Base-by-base conservation (phyloP, 2,329 filamentous ascomycete genomes). In the Cryphonectria naterciae region DNA sequence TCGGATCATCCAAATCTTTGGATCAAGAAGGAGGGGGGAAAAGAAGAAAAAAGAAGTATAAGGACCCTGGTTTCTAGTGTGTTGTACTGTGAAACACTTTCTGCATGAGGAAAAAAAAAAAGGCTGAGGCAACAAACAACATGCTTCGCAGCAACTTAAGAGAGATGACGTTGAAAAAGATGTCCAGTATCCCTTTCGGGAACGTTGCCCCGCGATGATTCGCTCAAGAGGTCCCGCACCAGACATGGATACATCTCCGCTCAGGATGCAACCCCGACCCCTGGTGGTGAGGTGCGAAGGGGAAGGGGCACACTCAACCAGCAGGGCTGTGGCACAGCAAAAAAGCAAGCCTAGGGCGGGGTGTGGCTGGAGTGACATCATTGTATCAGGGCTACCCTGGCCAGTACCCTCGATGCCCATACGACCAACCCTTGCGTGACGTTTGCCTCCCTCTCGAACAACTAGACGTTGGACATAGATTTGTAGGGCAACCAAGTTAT, bases 341-440 rank as follows among this genome's bases (percentile, higher is more conserved):
- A 7, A 35, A 61, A 15, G 56, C 19, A 19, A 13, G 58, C 32
- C 8, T 61, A 32, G 32, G 56, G 13, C 15, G 25, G 39, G 32
- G 37, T 66, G 68, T 69, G 68, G 62, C 68, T 60, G 54, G 28
- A 19, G 65, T 69, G 68, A 69, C 68, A 69, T 69, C 68, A 69
- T 54, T 35, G n/a, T n/a, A 39, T 6, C 68, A 66, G 56, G 22
- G 28, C 13, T 25, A 19, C 61, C 64, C 58, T 28, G 10, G 4
- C 58, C 15, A 61, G 25, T 13, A 8, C 13, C 25, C 13, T 25
- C 46, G 22, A n/a, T n/a, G 10, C n/a, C 49, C 37, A 39, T 39
- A n/a, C 25, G 10, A 28, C 10, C 25, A 15, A 58, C 25, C 15
- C 11, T 37, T 37, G 19, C 32, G 58, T 61, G 58, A 61, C 58